These are phyloP conservation scores for Mycena citricolor DNA, from an alignment of 1,284 basidiomycete genomes.

Conservation along the genomic window DNA sequence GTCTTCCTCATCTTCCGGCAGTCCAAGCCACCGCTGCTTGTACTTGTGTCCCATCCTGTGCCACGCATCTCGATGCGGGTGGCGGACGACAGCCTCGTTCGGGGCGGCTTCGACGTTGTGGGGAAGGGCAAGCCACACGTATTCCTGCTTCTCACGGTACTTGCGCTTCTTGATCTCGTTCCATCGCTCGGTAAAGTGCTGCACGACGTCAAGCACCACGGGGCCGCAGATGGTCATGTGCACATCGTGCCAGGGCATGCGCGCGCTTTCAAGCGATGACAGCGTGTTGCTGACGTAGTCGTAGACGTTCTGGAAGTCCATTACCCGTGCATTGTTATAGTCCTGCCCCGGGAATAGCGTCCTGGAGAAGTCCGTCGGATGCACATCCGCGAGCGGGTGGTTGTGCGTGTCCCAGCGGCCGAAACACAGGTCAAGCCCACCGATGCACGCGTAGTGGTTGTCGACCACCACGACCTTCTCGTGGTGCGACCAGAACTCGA, in stretches of 20 bases:
- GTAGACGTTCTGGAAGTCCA: constrained; percentile 77
- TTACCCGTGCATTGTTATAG: constrained; percentile 83
- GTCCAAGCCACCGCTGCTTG: constrained; percentile 55
- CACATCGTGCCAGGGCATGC: constrained; percentile 92
- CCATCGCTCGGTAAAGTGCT: constrained; percentile 91
- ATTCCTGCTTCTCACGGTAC: constrained; percentile 51
- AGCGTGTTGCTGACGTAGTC: constrained; percentile 77
- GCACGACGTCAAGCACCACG: constrained; percentile 83
- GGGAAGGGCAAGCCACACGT: constrained; percentile 82
- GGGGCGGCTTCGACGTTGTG: constrained; percentile 62
- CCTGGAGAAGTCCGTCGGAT: constrained; percentile 78
- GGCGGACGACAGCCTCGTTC: constrained; percentile 66
- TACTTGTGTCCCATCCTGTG: constrained; percentile 57
- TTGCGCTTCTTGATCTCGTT: constrained; percentile 83
- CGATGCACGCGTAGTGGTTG: constrained; percentile 78
- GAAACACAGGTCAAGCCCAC: constrained; percentile 90
- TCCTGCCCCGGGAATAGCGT: constrained; percentile 94
- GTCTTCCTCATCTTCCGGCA: constrained; percentile 34
- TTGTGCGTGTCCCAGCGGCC: constrained; percentile 92
- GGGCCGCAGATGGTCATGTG: constrained; percentile 86
- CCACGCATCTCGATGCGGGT: constrained; percentile 71
- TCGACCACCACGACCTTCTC: constrained; percentile 87
- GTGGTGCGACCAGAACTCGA: constrained; percentile 85
- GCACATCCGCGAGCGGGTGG: constrained; percentile 86
- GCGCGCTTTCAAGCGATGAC: constrained; percentile 67